These are phyloP conservation scores for Monosporascus sp. DNA, from an alignment of 2,329 filamentous ascomycete species.

Conservation along the genomic window DNA sequence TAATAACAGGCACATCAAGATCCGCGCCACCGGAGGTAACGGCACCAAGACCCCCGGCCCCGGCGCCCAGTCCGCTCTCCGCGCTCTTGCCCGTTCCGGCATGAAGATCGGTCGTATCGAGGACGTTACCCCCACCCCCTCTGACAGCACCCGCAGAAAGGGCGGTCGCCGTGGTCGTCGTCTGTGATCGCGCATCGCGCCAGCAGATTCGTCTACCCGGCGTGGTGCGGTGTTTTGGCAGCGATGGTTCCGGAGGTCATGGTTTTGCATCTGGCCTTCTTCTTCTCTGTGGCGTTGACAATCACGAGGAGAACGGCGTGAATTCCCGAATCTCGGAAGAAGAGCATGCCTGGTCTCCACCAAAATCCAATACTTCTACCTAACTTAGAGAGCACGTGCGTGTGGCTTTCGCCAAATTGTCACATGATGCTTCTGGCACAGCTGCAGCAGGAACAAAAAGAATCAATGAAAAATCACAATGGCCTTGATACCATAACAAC, in stretches of 20 bases:
- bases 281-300: slow-evolving; percentile 57
- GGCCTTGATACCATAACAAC: slow-evolving; percentile 8
- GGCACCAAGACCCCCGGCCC: slow-evolving; percentile 99
- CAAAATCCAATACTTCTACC: neutral
- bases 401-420: slow-evolving; percentile 22
- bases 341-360: slow-evolving; percentile 28
- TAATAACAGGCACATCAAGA: slow-evolving; percentile 80
- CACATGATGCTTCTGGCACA: slow-evolving; percentile 29
- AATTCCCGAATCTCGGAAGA: slow-evolving; percentile 59
- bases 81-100: slow-evolving; percentile 95
- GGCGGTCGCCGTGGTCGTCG: slow-evolving; percentile 99
- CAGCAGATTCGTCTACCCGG: slow-evolving; percentile 23
- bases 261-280: slow-evolving; percentile 41
- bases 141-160: slow-evolving; percentile 99
- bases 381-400: neutral
- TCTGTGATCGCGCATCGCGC: slow-evolving; percentile 64
- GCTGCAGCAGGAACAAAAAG: slow-evolving; percentile 18
- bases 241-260: slow-evolving; percentile 20
- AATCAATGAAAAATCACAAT: slow-evolving; percentile 21
- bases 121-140: slow-evolving; percentile 98
- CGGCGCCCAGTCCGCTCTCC: slow-evolving; percentile 97
- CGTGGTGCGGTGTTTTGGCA: slow-evolving; percentile 24
- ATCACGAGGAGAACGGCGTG: slow-evolving; percentile 68
- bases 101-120: slow-evolving; percentile 99
- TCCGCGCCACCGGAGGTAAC: slow-evolving; percentile 98